Percentiles rank a stretch among this genome's conserved stretches.
These are phyloP conservation scores for Rhizoclosmatium globosum DNA, from an alignment of 192 early-diverging fungal species.

Conservation along the genomic window DNA sequence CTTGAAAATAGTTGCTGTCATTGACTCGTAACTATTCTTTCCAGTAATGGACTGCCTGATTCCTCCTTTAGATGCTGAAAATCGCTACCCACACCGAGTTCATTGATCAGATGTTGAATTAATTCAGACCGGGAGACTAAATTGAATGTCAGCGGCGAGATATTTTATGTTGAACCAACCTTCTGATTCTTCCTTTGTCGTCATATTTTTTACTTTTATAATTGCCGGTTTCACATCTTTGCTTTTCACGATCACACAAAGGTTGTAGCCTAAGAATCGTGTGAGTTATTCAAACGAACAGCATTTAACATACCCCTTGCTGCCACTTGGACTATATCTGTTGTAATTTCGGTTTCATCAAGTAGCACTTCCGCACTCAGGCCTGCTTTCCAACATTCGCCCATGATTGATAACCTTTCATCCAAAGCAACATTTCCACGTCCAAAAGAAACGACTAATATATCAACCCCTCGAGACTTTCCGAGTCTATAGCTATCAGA, in stretches of 20 bases:
- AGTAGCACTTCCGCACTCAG: constrained; percentile 81
- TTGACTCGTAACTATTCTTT: constrained; percentile 19
- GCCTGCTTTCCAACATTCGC: constrained; percentile 80
- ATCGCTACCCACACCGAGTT: constrained; percentile 31
- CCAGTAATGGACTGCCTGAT: neutral
- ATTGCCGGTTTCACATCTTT: constrained; percentile 41
- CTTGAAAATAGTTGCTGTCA: constrained; percentile 26
- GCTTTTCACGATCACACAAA: constrained; percentile 44
- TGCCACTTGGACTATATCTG: constrained; percentile 27
- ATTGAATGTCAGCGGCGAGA: neutral
- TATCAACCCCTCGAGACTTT: constrained; percentile 68
- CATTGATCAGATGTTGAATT: constrained; percentile 45
- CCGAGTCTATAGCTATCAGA: constrained; percentile 48
- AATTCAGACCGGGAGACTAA: constrained; percentile 45
- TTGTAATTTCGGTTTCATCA: constrained; percentile 28
- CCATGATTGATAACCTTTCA: constrained; percentile 79
- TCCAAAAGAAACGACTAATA: constrained; percentile 86
- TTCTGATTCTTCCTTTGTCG: constrained; percentile 47
- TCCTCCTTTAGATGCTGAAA: neutral
- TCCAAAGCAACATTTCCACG: constrained; percentile 64
- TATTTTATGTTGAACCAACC: constrained; percentile 22
- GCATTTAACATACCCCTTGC: neutral
- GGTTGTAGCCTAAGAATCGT: constrained; percentile 16
- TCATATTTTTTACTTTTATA: constrained; percentile 57
- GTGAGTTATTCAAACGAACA: neutral